phyloP scores from a whole-genome alignment of 2,329 filamentous ascomycete species.

The Decorospora gaudefroyi region DNA sequence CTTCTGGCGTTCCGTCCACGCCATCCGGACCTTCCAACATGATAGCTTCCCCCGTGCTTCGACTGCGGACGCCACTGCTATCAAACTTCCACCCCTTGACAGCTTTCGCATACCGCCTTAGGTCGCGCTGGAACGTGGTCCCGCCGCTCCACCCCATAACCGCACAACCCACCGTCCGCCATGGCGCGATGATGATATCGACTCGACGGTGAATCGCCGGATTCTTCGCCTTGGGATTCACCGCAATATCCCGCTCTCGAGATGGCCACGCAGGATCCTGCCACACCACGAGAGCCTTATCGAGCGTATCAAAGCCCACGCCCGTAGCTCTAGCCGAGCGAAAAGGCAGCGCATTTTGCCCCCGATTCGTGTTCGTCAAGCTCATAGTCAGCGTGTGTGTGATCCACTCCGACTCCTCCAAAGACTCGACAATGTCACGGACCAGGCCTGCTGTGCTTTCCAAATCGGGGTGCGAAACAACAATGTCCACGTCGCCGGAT shows the following conservation, averaged over 20 bases:
- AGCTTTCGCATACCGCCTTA: constrained; percentile 77
- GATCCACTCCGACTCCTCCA: constrained; percentile 72
- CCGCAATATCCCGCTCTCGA: constrained; percentile 43
- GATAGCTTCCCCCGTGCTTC: constrained; percentile 69
- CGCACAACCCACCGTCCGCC: constrained; percentile 86
- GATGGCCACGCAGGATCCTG: constrained; percentile 64
- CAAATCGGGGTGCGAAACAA: constrained; percentile 79
- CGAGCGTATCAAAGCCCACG: constrained; percentile 80
- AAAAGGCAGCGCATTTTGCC: constrained; percentile 66
- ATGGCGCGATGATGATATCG: constrained; percentile 88
- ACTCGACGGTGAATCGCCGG: constrained; percentile 80
- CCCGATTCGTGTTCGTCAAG: constrained; percentile 70
- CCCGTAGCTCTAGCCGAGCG: constrained; percentile 49
- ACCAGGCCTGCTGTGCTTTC: constrained; percentile 71
- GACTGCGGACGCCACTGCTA: constrained; percentile 78
- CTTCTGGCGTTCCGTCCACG: constrained; percentile 61
- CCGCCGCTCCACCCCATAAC: constrained; percentile 86
- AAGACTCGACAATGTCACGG: constrained; percentile 67
- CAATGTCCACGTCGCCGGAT: constrained; percentile 82
- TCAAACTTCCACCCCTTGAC: constrained; percentile 82
- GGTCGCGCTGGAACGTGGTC: constrained; percentile 86
- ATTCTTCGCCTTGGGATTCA: constrained; percentile 58
- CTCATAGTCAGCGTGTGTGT: constrained; percentile 80
- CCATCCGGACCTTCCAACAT: constrained; percentile 63
- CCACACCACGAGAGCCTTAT: constrained; percentile 94